Percentiles rank a stretch among this genome's conserved stretches.
Conservation (phyloP, 2,329 filamentous ascomycete species). For the Clonostachys sp. region DNA sequence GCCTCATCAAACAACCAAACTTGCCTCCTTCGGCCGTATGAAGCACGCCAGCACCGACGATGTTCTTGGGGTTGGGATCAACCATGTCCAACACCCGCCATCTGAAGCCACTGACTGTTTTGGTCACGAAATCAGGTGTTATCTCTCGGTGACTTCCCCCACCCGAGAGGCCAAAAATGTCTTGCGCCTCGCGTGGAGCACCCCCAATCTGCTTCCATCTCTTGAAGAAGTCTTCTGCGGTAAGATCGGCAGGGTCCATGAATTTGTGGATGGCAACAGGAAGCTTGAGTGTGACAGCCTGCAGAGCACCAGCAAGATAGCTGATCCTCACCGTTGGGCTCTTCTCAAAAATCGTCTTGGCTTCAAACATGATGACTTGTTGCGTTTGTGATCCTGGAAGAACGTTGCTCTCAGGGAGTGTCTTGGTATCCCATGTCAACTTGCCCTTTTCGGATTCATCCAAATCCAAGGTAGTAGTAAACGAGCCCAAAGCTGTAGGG, state of each 20-base stretch:
- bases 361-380: conserved; percentile 93
- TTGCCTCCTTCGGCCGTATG: conserved; percentile 83
- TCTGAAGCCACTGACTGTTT: conserved; percentile 76
- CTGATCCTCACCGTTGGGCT: conserved; percentile 90
- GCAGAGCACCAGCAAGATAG: conserved; percentile 88
- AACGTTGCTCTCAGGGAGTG: conserved; percentile 79
- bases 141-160: conserved; percentile 55
- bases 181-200: conserved; percentile 79
- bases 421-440: conserved; percentile 83
- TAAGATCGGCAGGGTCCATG: conserved; percentile 86
- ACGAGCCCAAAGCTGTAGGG: conserved; percentile 76
- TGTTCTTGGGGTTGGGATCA: conserved; percentile 89
- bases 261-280: conserved; percentile 91
- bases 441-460: conserved; percentile 60
- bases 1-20: conserved; percentile 85
- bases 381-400: conserved; percentile 73
- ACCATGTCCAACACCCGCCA: conserved; percentile 84
- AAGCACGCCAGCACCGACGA: conserved; percentile 84
- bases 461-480: conserved; percentile 90
- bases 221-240: conserved; percentile 95
- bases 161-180: conserved; percentile 65
- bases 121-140: conserved; percentile 65
- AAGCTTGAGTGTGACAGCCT: conserved; percentile 86
- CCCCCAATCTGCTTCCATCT: conserved; percentile 98
- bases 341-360: conserved; percentile 74